Conservation (phyloP, 352 stramenopile species). For the Globisporangium cystogenes region DNA sequence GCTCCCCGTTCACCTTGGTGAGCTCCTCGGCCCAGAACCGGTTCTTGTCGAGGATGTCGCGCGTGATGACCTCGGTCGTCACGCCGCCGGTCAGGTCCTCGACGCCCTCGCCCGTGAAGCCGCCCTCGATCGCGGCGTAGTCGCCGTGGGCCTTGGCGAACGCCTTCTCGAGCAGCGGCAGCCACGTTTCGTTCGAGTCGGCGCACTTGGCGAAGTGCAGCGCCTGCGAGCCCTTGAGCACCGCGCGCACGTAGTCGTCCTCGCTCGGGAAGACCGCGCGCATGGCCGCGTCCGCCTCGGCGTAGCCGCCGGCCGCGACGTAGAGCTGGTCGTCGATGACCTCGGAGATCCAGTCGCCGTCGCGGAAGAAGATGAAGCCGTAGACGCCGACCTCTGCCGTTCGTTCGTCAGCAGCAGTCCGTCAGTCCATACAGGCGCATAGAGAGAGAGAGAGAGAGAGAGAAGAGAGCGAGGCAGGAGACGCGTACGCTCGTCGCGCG, state of each 20-base stretch:
- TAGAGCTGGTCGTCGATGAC: conserved; percentile 42
- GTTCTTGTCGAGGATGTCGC: conserved; percentile 31
- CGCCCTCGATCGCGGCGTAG: conserved; percentile 62
- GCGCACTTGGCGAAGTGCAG: conserved; percentile 34
- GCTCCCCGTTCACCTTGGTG: conserved; percentile 28
- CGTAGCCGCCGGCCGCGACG: conserved; percentile 22
- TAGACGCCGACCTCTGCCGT: conserved; percentile 38
- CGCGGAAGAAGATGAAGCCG: conserved; percentile 48
- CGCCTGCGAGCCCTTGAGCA: conserved; percentile 29
- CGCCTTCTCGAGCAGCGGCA: conserved; percentile 83
- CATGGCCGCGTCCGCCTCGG: conserved; percentile 14
- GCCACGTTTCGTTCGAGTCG: conserved; percentile 72
- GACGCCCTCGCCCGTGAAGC: conserved; percentile 38
- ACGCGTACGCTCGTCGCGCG: conserved; percentile 24
- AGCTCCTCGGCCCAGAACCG: conserved; percentile 33
- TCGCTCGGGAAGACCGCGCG: conserved; percentile 20
- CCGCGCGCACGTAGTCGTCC: conserved; percentile 18
- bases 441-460: too few relatives aligned
- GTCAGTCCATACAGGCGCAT: background rate
- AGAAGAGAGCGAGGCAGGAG: background rate
- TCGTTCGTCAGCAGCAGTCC: background rate
- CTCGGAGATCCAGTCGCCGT: conserved; percentile 40
- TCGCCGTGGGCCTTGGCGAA: conserved; percentile 77
- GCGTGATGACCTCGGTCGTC: conserved; percentile 25
- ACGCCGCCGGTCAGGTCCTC: conserved; percentile 40